Conservation (phyloP, 768 basidiomycete genomes). For the Rhodotorula toruloides region DNA sequence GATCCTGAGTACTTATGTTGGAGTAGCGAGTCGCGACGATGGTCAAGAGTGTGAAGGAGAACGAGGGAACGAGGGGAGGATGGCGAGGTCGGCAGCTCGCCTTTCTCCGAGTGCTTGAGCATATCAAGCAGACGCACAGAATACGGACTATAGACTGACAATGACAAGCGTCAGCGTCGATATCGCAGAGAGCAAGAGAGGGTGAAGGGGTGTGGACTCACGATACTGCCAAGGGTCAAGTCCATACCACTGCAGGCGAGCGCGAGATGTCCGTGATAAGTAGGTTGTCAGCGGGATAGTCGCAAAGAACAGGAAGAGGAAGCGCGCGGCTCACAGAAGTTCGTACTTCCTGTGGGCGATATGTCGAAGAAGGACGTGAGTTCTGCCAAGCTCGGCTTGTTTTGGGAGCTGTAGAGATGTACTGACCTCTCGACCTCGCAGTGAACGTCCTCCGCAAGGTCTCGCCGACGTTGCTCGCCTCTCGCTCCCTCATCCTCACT, state of each 20-base stretch:
- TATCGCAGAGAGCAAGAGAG: too few relatives aligned
- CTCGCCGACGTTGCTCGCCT: too few relatives aligned
- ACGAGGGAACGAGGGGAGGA: background rate
- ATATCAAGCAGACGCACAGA: too few relatives aligned
- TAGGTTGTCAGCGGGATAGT: background rate
- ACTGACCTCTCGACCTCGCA: too few relatives aligned
- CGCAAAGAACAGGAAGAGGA: too few relatives aligned
- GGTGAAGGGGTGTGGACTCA: constrained; percentile 11
- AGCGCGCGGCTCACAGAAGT: constrained; percentile 37
- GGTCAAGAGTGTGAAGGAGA: constrained; percentile 39
- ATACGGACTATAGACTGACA: constrained; percentile 14
- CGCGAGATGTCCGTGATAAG: constrained; percentile 9
- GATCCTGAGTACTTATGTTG: constrained; percentile 44
- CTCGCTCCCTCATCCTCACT: too few relatives aligned
- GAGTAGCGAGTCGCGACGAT: constrained; percentile 47
- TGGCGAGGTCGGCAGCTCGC: background rate
- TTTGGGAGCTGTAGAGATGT: too few relatives aligned
- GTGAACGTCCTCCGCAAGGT: too few relatives aligned
- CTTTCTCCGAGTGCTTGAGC: too few relatives aligned
- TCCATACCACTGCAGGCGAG: constrained; percentile 46
- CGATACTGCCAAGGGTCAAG: constrained; percentile 31
- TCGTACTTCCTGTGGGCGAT: constrained; percentile 46
- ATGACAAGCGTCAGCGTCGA: constrained; percentile 25
- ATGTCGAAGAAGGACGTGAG: constrained; percentile 40
- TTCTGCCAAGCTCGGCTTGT: too few relatives aligned